Evolutionary conservation across 2,329 filamentous ascomycete species (phyloP), one percentile per base, ranked within the genome.

Genomic region (Fusarium sp.): DNA sequence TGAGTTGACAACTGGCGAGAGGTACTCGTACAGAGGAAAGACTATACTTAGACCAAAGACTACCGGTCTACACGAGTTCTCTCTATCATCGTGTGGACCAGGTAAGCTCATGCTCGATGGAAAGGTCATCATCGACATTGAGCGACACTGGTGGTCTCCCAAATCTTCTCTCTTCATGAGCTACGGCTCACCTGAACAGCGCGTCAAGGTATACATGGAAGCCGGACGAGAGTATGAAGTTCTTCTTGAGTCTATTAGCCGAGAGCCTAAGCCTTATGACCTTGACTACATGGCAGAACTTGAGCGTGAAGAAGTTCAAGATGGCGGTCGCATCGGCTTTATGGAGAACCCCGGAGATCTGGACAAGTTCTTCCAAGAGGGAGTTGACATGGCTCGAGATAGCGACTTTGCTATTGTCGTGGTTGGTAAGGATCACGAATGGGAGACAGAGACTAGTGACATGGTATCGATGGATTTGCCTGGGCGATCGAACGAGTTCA

Each of bases 151-250:
- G 63, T 69, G 66, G 63, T 69, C 63, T 6, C 66, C 66, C 3
- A 69, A 68, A 20, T 68, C 64, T 2, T 52, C 66, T 3, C 39
- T 69, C 5, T 69, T 69, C 13, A 68, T 69, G 64, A 68, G 64
- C 6, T 69, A 68, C 21, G 66, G 66, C 23, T 69, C 66, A 1
- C 60, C 66, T 0, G 66, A 69, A 11, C 26, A 62, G 11, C 57
- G 53, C 6, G 48, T 62, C 16, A 35, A 65, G 21, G 9, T 69
- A 8, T 49, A 62, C 13, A 69, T 69, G 66, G 56, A 65, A 33
- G 60, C 56, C 3, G 66, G 60, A 0, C 35, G 49, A 24, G 38
- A 50, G 13, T 68, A 69, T 3, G 44, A 68, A n/a, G 20, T 68
- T 1, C 26, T 66, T 8, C 49, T 66, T 3, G 57, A 69, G 48